Evolutionary conservation across 768 basidiomycete genomes (phyloP), one percentile per base, ranked within the genome.

Genomic region (Leccinum longicurvipes): DNA sequence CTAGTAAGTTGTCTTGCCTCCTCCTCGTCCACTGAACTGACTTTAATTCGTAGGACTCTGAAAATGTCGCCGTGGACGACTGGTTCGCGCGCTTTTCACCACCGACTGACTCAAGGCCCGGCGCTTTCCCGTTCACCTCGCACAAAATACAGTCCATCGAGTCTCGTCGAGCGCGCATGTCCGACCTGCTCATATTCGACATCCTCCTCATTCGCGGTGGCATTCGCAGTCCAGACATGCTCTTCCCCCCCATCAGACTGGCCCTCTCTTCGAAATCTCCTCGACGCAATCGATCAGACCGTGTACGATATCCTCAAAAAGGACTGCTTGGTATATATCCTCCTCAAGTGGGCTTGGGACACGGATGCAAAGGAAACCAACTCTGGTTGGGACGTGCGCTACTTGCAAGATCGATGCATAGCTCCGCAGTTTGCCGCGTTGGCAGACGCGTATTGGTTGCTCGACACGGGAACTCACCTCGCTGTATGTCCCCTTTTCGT

Each of bases 381-480:
- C 36, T 23, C 62, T 9, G 56, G 64, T 14, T 69, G 66, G 67
- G 77, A 58, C 63, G 39, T 17, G 19, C 69, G 57, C 76, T 89
- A 75, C 71, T 73, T 65, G 51, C 75, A 69, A 69, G 82, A 68
- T n/a, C 73, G 79, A 27, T 82, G 79, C 62, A 85, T 93, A 57
- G 84, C 88, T 4, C 86, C 89, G 3, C 91, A 91, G 62, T 92
- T 91, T 63, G 76, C 79, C 7, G 73, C 79, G 4, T 78, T 93
- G 47, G 82, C 88, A n/a, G 86, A 90, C 73, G 91, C 91, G 64
- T 93, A 93, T 73, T 93, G 88, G 87, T 73, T 82, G 67, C 73
- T 93, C 56, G 91, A 93, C 71, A 78, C 82, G 2, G 88, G 87
- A 11, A 75, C 78, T n/a, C 75, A 84, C 44, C 67, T 87, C 50